These are phyloP conservation scores for Westerdykella ornata DNA, from an alignment of 2,329 filamentous ascomycete genomes.

Conservation along the genomic window DNA sequence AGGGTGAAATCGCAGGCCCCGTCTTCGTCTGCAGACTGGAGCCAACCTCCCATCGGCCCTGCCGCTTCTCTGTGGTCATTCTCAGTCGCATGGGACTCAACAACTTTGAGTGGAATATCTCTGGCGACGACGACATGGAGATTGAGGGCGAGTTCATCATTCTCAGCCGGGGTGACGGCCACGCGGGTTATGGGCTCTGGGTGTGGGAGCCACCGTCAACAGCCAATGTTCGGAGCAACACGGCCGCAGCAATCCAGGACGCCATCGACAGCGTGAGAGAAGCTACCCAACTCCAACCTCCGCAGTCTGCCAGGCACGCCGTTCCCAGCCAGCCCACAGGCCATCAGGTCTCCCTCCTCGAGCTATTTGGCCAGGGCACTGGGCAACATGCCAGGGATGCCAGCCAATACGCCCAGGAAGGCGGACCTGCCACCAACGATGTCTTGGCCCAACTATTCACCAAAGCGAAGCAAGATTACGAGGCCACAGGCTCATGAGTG, in stretches of 20 bases:
- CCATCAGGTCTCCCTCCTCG: conserved; percentile 48
- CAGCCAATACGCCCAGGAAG: conserved; percentile 2
- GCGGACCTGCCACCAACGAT: conserved; percentile 18
- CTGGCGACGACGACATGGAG: conserved; percentile 27
- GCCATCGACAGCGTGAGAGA: too few species aligned
- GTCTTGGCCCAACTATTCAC: conserved; percentile 32
- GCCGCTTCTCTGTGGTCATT: conserved; percentile 42
- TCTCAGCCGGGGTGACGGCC: conserved; percentile 43
- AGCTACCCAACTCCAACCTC: conserved; percentile 5
- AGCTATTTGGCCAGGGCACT: conserved; percentile 51
- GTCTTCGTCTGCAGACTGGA: conserved; percentile 72
- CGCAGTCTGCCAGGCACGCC: conserved; percentile 8
- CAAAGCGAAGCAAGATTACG: conserved; percentile 14
- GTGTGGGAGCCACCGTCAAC: conserved; percentile 50
- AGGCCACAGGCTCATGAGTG: too few species aligned
- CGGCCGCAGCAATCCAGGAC: conserved; percentile 50
- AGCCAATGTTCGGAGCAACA: conserved; percentile 45
- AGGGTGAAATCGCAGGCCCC: conserved; percentile 76
- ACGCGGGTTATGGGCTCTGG: conserved; percentile 55
- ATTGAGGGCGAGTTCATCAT: conserved; percentile 54
- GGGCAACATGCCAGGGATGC: conserved; percentile 41
- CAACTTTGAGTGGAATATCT: conserved; percentile 36
- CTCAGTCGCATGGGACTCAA: conserved; percentile 45
- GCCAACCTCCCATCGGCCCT: conserved; percentile 29
- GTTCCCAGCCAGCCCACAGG: conserved; percentile 44